Evolutionary conservation across 768 basidiomycete genomes (phyloP), one percentile per base, ranked within the genome.

Genomic region (Auriculariales sp.): DNA sequence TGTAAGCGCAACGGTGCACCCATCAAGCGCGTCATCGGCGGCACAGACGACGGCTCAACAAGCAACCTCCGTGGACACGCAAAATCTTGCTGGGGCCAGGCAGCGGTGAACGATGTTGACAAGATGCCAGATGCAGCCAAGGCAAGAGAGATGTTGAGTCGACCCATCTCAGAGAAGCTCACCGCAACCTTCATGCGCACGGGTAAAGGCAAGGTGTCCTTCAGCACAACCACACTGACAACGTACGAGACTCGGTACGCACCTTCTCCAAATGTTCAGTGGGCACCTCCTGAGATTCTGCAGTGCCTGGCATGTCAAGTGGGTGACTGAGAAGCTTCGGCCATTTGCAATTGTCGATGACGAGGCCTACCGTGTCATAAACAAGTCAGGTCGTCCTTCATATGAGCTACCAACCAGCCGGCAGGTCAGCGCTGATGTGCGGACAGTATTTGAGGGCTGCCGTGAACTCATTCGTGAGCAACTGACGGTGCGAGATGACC

Each of bases 301-400:
- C 28, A 65, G 63, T 28, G 63, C 58, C 0, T 56, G 65, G 39
- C 59, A 64, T 17, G 66, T 69, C 0, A 51, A 53, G 0, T 71
- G 68, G 71, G 61, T 69, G 0, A 10, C 61, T 0, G 59, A 68
- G 50, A 62, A 56, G 33, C 49, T 60, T 24, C 55, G 59, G 0
- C 68, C 68, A 0, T 66, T 66, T 48, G 54, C 36, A 0, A 66
- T 69, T 17, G 59, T 69, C 4, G 54, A 63, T 10, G 66, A 72
- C 48, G 48, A 54, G 0, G 65, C 59, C 0, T 70, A 65, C 47
- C 30, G 51, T 12, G 55, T 22, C 12, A 50, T 67, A 5, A 66
- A 61, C 60, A 62, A 59, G 39, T 65, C 64, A 0, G 63, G 65
- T 0, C 50, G 62, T 4, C 68, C 63, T 0, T 56, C 59, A 12